Evolutionary conservation across 1,284 basidiomycete species (phyloP), one percentile per base, ranked within the genome.

Genomic region (Sporisorium exsertum): DNA sequence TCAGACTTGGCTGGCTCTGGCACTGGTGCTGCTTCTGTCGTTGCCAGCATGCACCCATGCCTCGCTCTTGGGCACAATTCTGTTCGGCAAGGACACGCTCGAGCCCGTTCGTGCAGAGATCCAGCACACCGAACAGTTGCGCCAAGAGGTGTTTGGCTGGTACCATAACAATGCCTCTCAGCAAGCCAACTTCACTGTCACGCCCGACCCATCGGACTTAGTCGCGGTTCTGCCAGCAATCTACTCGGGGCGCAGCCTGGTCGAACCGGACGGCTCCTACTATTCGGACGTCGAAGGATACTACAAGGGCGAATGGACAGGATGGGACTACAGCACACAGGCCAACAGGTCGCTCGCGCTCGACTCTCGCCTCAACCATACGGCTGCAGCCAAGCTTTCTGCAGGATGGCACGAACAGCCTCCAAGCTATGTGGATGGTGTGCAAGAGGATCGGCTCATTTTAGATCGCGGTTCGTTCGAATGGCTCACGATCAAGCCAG

Each of bases 301-400:
- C 49, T 77, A 72, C 63, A 77, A 70, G 47, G 74, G 74, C 32
- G 29, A 72, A 12, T 77, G 74, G 74, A 22, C 33, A 4, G 74
- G 67, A 2, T 73, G 65, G 64, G 70, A 77, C n/a, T 64, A 70
- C 27, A 69, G 64, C 29, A 67, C 74, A 6, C 20, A 27, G 22
- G 53, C 46, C 9, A 71, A 71, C 15, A 20, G 73, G 10, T 61
- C 64, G 9, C 22, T 68, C 5, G 73, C 73, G 5, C 47, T 65
- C 27, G 68, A 67, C 9, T 58, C 73, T 12, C 40, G 51, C 35
- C 33, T 76, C 18, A 76, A 72, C 26, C 56, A 27, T 4, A 59
- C 68, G 1, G 43, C 51, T 13, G 58, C 53, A 4, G 37, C 40
- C 1, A 42, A 56, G 37, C 27, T 55, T 0, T 10, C 49, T 6